phyloP scores from a whole-genome alignment of 2,329 filamentous ascomycete genomes.

The Arthrobotrys sphaeroides region DNA sequence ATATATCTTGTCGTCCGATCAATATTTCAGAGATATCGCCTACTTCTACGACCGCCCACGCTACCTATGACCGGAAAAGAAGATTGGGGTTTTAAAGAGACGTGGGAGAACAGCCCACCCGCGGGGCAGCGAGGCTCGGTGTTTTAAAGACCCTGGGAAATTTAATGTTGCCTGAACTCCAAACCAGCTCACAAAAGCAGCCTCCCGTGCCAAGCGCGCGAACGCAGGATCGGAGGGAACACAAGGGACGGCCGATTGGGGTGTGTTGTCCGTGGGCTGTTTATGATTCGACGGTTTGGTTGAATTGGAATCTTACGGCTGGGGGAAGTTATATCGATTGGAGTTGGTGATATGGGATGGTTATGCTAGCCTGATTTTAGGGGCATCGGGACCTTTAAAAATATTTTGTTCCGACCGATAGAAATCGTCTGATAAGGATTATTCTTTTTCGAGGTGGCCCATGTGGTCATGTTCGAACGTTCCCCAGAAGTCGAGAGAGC shows the following conservation, averaged over 20 bases:
- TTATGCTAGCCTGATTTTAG: neutral
- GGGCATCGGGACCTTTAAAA: neutral
- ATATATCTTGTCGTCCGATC: neutral
- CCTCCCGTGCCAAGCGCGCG: conserved; percentile 21
- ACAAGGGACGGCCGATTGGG: neutral
- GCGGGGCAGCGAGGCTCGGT: conserved; percentile 33
- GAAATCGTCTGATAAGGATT: neutral
- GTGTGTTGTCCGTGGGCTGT: conserved; percentile 21
- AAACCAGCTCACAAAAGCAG: neutral
- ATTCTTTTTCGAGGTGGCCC: neutral
- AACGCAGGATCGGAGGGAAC: neutral
- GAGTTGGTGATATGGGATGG: neutral
- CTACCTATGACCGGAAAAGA: neutral
- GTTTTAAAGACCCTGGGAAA: conserved; percentile 9
- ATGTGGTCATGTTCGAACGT: neutral
- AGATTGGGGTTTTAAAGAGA: neutral
- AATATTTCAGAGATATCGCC: neutral
- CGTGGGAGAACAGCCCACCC: neutral
- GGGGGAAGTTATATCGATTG: neutral
- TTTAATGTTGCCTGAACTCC: conserved; percentile 33
- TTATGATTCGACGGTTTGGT: neutral
- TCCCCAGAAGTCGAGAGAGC: no score
- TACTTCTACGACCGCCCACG: neutral
- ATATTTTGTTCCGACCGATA: neutral
- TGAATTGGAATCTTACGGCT: neutral